Evolutionary conservation across 169 alveolate species (phyloP), one percentile per base, ranked within the genome.

Genomic region (Ophryocystis elektroscirrha): DNA sequence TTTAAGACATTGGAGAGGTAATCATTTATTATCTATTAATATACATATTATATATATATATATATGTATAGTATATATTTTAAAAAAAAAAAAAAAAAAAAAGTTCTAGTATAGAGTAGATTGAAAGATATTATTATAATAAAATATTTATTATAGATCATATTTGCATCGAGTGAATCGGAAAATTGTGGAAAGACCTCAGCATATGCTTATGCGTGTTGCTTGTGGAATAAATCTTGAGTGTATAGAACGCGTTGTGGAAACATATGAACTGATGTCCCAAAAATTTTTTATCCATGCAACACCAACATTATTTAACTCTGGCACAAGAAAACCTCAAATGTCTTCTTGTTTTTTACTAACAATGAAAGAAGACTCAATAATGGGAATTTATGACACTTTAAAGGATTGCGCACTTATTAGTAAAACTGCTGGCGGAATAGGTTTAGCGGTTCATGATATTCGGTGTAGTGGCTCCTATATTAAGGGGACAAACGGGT

Each of bases 361-460:
- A 18, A 73, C 76, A 29, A 84, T 87, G 88, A 59, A 79, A 65
- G 91, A 78, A 18, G 98, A 92, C 54, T 82, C 95, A 15, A 86
- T 92, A n/a, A 91, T 83, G 36, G 98, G 97, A 0, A 89, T 92
- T 12, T 92, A 84, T 59, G 95, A 84, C 54, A 87, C 96, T 0
- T 35, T 65, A 54, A 56, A 57, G 52, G 60, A 19, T 32, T 60
- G 94, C 59, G 98, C 98, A 23, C 56, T 85, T 41, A 92, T 92
- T 48, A 81, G 94, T 54, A 92, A 89, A 64, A 69, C 84, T 5
- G 98, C 98, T 0, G 98, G 98, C 2, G 98, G 98, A 4, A 83
- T 92, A 24, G 98, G 98, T 30, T 79, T 92, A 7, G 84, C 96
- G 5, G 78, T 87, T 19, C 89, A 84, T 50, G 82, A 84, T 53